Evolutionary conservation across 371 early-diverging fungal species (phyloP), one percentile per base, ranked within the genome.

Genomic region (Enterospora canceri): DNA sequence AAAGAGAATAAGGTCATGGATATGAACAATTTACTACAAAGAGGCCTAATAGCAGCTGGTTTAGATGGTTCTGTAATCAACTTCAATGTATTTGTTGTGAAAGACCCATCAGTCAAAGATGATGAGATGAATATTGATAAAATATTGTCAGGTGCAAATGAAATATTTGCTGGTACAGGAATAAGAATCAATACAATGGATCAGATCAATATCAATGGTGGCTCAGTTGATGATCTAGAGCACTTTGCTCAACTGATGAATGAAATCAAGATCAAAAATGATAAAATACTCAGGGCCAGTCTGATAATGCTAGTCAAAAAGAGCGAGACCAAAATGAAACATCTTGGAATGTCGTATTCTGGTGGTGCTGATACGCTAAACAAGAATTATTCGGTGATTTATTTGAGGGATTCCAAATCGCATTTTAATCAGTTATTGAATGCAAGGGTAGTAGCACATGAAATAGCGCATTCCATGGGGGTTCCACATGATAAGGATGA

Each of bases 401-500:
- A 21, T 51, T 12, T 24, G 26, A 24, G 4, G 8, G 4, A 51
- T n/a, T n/a, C n/a, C n/a, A 18, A 51, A 51, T 24, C 18, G 26
- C 26, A 21, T 4, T 51, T 51, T 21, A 12, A 51, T 24, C n/a
- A 40, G 40, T 40, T 8, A 40, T 40, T 40, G 8, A 40, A 40
- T 24, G 19, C 19, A 8, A 51, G 26, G 26, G 26, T 21, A 24
- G 26, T 51, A 21, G 4, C 53, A 21, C 53, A 51, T 51, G 53
- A 51, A 51, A 51, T 51, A 51, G 53, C 21, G 5, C 53, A 51
- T 51, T 15, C 53, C 4, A 15, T 51, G 26, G 53, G 53, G 18
- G 53, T 51, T 8, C 53, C 53, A 21, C 53, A 51, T 24, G 53
- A 51, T 51, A 24, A 51, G 26, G 53, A 51, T 51, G 19, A 40